phyloP scores from a whole-genome alignment of 768 basidiomycete genomes.

The Lactarius deliciosus region DNA sequence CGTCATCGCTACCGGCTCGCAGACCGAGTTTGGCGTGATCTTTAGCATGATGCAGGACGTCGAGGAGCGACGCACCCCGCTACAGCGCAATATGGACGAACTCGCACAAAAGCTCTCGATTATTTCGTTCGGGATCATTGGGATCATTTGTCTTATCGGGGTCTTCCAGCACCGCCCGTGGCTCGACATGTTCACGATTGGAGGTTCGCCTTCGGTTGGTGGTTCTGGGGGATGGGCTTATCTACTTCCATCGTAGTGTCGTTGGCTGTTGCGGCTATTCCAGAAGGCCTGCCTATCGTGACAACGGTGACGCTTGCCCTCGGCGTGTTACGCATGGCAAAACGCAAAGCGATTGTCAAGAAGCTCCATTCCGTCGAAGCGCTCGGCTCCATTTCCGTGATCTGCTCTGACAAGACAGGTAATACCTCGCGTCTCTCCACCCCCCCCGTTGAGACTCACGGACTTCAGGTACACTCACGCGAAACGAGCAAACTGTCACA shows the following conservation, averaged over 20 bases:
- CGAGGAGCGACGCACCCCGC: conserved; percentile 88
- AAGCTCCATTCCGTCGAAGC: conserved; percentile 95
- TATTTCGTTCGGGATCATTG: conserved; percentile 91
- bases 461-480: conserved; percentile 76
- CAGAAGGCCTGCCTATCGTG: conserved; percentile 94
- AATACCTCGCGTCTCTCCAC: conserved; percentile 26
- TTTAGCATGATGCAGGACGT: conserved; percentile 98
- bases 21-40: conserved; percentile 94
- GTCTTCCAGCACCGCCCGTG: conserved; percentile 81
- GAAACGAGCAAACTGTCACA: conserved; percentile 93
- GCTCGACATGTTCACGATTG: conserved; percentile 99
- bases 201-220: conserved; percentile 55
- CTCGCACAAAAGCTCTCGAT: conserved; percentile 89
- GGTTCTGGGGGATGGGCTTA: conserved; percentile 4
- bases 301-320: conserved; percentile 96
- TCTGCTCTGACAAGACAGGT: conserved; percentile 98
- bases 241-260: conserved; percentile 60
- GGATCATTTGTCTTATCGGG: conserved; percentile 88
- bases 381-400: conserved; percentile 92
- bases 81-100: conserved; percentile 95
- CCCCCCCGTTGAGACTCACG: not conserved
- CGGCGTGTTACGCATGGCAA: conserved; percentile 91
- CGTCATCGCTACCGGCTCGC: conserved; percentile 80
- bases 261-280: conserved; percentile 96
- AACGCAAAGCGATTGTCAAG: conserved; percentile 95